phyloP scores from a whole-genome alignment of 2,329 filamentous ascomycete species.

The Sphaerulina musiva region DNA sequence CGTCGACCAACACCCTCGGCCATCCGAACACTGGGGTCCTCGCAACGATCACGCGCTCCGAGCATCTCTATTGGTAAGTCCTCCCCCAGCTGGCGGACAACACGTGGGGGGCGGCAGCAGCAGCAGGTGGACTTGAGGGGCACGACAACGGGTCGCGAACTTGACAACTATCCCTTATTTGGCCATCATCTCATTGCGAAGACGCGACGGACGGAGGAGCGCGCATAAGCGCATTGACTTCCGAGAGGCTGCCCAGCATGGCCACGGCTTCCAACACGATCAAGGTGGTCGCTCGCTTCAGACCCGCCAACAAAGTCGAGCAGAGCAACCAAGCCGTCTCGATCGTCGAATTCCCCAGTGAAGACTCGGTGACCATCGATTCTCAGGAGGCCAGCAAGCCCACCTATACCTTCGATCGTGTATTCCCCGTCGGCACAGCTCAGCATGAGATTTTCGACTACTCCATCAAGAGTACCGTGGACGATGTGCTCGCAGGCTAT shows the following conservation, averaged over 20 bases:
- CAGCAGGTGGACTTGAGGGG: background rate
- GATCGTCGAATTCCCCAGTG: slow-evolving; percentile 80
- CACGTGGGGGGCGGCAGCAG: background rate
- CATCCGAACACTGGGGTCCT: background rate
- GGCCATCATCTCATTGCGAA: background rate
- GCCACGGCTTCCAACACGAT: slow-evolving; percentile 31
- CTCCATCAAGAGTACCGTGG: slow-evolving; percentile 90
- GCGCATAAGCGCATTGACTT: background rate
- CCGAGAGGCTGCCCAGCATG: slow-evolving; percentile 20
- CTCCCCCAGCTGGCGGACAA: background rate
- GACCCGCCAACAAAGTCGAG: slow-evolving; percentile 94
- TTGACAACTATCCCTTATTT: background rate
- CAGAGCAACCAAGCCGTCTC: slow-evolving; percentile 82
- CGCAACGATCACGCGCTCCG: too few relatives aligned
- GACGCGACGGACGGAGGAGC: background rate
- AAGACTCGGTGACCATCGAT: slow-evolving; percentile 85
- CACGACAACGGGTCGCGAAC: background rate
- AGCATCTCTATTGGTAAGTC: slow-evolving; percentile 1
- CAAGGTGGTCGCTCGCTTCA: slow-evolving; percentile 90
- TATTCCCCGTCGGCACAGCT: slow-evolving; percentile 88
- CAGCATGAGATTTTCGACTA: slow-evolving; percentile 97
- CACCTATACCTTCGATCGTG: slow-evolving; percentile 94
- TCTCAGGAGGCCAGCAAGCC: slow-evolving; percentile 61
- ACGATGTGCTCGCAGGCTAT: slow-evolving; percentile 98
- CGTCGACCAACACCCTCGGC: background rate